phyloP scores from a whole-genome alignment of 2,329 filamentous ascomycete species.

The Aphanocladium album region DNA sequence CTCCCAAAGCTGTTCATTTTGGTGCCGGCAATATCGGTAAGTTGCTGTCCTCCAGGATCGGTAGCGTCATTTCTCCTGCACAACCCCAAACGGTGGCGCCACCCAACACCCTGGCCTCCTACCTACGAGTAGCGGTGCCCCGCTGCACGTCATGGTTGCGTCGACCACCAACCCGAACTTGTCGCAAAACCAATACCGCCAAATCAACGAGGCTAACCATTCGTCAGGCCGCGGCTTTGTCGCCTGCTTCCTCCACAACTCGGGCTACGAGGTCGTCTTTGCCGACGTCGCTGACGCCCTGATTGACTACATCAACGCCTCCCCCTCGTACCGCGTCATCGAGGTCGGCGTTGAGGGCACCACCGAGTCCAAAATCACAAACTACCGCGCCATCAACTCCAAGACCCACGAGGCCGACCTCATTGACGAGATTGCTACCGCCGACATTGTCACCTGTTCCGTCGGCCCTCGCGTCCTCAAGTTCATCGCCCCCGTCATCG shows the following conservation, averaged over 20 bases:
- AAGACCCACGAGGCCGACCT: constrained; percentile 77
- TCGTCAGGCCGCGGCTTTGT: constrained; percentile 67
- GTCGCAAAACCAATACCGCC: not conserved
- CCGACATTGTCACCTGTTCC: constrained; percentile 91
- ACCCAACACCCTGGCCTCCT: not conserved
- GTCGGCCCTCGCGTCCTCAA: constrained; percentile 94
- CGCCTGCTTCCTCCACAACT: constrained; percentile 88
- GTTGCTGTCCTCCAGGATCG: constrained; percentile 17
- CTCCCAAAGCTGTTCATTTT: constrained; percentile 71
- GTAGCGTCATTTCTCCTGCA: not conserved
- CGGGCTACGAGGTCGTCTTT: constrained; percentile 93
- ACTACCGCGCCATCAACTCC: constrained; percentile 97
- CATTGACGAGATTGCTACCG: constrained; percentile 77
- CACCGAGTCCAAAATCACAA: constrained; percentile 75
- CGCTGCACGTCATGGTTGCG: constrained; percentile 6
- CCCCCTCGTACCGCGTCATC: constrained; percentile 80
- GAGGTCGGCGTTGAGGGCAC: constrained; percentile 86
- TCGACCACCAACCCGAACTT: not conserved
- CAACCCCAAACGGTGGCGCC: not conserved
- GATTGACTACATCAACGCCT: constrained; percentile 72
- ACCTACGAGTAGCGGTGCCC: not conserved
- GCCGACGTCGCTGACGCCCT: constrained; percentile 85
- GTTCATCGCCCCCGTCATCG: constrained; percentile 93
- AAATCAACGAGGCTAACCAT: constrained; percentile 2
- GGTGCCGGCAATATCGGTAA: constrained; percentile 78